Conservation (phyloP, 1,284 basidiomycete species). For the Fomitopsis palustris region DNA sequence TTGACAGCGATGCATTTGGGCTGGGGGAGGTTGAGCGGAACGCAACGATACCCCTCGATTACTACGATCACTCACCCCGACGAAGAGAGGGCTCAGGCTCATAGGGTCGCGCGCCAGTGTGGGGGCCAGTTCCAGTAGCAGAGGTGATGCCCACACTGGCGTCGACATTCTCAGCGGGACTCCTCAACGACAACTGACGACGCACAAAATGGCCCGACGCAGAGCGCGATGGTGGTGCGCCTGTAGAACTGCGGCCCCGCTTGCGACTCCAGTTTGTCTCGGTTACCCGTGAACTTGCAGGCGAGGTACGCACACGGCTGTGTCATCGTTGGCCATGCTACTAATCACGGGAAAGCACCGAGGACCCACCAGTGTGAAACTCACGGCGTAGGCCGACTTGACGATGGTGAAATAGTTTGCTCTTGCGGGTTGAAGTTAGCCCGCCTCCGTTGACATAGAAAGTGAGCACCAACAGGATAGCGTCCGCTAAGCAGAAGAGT, state of each 20-base stretch:
- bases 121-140: constrained; percentile 16
- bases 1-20: constrained; percentile 19
- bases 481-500: constrained; percentile 19
- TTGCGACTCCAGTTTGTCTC: neutral
- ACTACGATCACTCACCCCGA: constrained; percentile 2
- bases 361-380: constrained; percentile 24
- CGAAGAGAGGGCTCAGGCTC: constrained; percentile 6
- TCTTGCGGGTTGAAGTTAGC: neutral
- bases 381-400: constrained; percentile 25
- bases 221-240: constrained; percentile 13
- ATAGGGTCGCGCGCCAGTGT: constrained; percentile 8
- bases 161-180: neutral
- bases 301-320: constrained; percentile 23
- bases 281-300: constrained; percentile 9
- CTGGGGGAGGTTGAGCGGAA: constrained; percentile 6
- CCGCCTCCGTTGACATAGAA: neutral
- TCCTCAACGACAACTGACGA: neutral
- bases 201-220: constrained; percentile 22
- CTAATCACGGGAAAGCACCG: neutral
- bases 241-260: constrained; percentile 15
- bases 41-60: neutral
- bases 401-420: constrained; percentile 22
- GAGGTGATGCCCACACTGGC: constrained; percentile 25
- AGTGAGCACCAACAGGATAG: constrained; percentile 19
- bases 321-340: neutral